A percentile compares a stretch with the other conserved stretches of the same genome.
phyloP scores from a whole-genome alignment of 2,329 filamentous ascomycete genomes.

The Aurifilum marmelostoma region DNA sequence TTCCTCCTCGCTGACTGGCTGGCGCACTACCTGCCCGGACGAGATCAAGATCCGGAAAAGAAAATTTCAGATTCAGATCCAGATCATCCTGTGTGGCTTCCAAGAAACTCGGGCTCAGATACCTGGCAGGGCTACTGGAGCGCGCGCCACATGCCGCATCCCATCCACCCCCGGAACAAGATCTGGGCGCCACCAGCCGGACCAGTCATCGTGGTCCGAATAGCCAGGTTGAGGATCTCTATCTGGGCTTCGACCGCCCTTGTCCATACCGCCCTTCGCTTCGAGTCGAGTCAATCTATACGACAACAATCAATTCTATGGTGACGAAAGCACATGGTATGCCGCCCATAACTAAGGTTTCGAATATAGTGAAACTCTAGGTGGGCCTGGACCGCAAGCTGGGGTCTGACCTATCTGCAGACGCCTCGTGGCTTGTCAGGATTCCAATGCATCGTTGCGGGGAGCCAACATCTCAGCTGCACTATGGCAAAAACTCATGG shows the following conservation, averaged over 20 bases:
- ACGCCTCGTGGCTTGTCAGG: neutral
- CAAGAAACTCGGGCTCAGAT: conserved; percentile 3
- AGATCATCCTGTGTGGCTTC: neutral
- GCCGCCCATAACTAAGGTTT: neutral
- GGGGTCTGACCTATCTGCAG: neutral
- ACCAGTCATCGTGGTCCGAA: conserved; percentile 8
- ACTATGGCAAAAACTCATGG: no score
- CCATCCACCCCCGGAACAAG: no score
- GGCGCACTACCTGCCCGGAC: neutral
- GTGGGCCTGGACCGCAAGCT: neutral
- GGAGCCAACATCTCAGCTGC: neutral
- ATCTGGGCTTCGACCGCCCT: neutral
- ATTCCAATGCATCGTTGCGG: neutral
- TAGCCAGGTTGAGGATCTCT: neutral
- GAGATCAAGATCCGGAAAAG: neutral
- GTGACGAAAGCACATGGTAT: neutral
- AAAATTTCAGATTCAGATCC: no score
- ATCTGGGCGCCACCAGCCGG: neutral
- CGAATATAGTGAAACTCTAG: neutral
- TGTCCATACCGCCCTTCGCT: neutral
- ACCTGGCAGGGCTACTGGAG: conserved; percentile 12
- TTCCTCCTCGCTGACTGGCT: conserved; percentile 13
- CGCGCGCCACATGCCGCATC: conserved; percentile 26
- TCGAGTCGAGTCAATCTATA: neutral
- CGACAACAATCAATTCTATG: neutral